Percentiles rank a stretch among this genome's conserved stretches.
Conservation (phyloP, 2,329 filamentous ascomycete species). For the Trichophyton benhamiae region DNA sequence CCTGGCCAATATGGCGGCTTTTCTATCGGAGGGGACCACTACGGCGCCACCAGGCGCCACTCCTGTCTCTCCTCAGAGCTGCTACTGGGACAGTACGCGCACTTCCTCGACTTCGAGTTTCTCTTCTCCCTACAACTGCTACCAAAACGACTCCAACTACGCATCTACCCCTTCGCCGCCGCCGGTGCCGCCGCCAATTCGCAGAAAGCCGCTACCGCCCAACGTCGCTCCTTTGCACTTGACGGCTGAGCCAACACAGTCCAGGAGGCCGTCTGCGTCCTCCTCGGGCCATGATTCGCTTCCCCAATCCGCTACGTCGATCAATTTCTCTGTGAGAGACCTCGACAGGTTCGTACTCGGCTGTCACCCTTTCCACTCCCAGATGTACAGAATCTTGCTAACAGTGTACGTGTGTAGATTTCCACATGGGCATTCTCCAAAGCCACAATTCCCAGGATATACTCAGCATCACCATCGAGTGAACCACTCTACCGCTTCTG, state of each 20-base stretch:
- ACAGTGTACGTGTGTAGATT: neutral
- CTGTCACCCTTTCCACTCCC: slow-evolving; percentile 3
- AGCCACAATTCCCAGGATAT: neutral
- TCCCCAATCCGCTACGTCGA: slow-evolving; percentile 18
- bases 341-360: slow-evolving; percentile 32
- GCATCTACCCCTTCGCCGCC: neutral
- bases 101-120: neutral
- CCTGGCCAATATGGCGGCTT: neutral
- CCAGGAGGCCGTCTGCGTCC: slow-evolving; percentile 7
- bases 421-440: neutral
- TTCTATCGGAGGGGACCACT: neutral
- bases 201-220: slow-evolving; percentile 44
- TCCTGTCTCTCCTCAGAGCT: neutral
- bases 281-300: neutral
- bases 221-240: slow-evolving; percentile 37
- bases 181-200: slow-evolving; percentile 27
- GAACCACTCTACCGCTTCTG: neutral
- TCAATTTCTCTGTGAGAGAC: slow-evolving; percentile 25
- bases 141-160: neutral
- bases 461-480: neutral
- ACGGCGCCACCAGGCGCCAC: neutral
- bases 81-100: neutral
- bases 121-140: neutral
- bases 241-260: slow-evolving; percentile 12
- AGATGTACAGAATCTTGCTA: neutral